Conservation (phyloP, 225 moss, liverwort and hornwort species). For the Anthoceros angustus region DNA sequence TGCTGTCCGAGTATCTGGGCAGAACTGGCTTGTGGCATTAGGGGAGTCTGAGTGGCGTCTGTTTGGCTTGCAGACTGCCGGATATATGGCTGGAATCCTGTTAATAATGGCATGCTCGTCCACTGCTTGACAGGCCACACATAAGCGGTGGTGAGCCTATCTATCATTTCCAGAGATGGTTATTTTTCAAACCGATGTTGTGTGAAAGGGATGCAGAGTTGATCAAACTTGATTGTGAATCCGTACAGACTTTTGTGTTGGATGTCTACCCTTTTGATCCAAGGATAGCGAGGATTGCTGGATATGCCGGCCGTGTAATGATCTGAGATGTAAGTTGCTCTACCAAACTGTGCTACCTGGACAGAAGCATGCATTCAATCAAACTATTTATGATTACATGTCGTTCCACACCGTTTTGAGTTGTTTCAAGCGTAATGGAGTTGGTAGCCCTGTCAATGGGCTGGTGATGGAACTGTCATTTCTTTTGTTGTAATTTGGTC, state of each 20-base stretch:
- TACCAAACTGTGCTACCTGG: no score
- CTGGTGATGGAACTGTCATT: no score
- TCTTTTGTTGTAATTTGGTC: no score
- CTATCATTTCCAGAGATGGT: not conserved
- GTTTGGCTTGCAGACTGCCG: constrained; percentile 63
- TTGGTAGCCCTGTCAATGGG: no score
- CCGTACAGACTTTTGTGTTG: constrained; percentile 71
- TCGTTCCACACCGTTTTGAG: no score
- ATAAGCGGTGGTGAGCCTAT: constrained; percentile 34
- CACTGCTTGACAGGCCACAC: constrained; percentile 96
- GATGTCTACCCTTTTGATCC: constrained; percentile 79
- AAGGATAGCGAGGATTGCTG: no score
- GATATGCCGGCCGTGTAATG: no score
- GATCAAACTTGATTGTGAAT: not conserved
- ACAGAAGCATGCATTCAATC: no score
- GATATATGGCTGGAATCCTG: constrained; percentile 98
- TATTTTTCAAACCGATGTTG: not conserved
- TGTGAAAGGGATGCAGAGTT: not conserved
- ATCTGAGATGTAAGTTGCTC: no score
- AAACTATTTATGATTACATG: no score
- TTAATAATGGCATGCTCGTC: constrained; percentile 90
- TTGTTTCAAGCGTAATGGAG: no score
- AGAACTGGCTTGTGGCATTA: constrained; percentile 25
- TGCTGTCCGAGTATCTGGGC: not conserved
- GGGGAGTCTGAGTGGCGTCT: constrained; percentile 16